Conservation (phyloP, 108 stramenopile genomes). For the Cyclotella choctawhatcheeana region DNA sequence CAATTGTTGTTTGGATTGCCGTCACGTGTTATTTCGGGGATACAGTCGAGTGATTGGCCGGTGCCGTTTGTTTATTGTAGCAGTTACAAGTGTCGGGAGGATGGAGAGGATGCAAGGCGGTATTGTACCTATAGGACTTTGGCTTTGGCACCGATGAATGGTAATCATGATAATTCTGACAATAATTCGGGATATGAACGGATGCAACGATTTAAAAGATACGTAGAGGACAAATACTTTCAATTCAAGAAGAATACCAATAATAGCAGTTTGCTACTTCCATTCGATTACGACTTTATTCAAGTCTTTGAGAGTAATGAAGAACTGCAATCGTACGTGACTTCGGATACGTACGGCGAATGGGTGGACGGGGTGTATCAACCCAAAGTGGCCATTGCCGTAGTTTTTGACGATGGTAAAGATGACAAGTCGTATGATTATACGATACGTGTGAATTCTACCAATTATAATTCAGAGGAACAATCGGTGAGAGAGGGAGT, state of each 20-base stretch:
- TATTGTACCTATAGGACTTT: conserved; percentile 69
- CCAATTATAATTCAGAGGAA: conserved; percentile 71
- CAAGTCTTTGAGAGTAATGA: conserved; percentile 59
- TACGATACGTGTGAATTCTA: conserved; percentile 72
- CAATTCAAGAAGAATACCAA: conserved; percentile 46
- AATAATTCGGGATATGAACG: conserved; percentile 27
- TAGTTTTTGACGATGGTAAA: conserved; percentile 62
- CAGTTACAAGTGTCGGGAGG: conserved; percentile 51
- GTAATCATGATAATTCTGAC: conserved; percentile 2
- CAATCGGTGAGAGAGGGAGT: conserved; percentile 52
- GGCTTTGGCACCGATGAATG: conserved; percentile 59
- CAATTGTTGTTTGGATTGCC: conserved; percentile 17
- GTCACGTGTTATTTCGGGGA: conserved; percentile 16
- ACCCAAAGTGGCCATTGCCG: conserved; percentile 69
- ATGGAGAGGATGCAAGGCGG: conserved; percentile 65
- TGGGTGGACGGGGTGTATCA: conserved; percentile 25
- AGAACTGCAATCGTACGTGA: conserved; percentile 63
- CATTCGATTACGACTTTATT: conserved; percentile 69
- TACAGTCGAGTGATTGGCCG: conserved; percentile 58
- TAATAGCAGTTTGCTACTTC: too few relatives aligned
- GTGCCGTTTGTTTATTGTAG: conserved; percentile 85
- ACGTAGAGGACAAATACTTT: conserved; percentile 58
- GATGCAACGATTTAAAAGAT: conserved; percentile 60
- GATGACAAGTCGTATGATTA: conserved; percentile 60
- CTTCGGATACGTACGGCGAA: conserved; percentile 54